phyloP scores from a whole-genome alignment of 106 monocot species.

The Agapanthus africanus region DNA sequence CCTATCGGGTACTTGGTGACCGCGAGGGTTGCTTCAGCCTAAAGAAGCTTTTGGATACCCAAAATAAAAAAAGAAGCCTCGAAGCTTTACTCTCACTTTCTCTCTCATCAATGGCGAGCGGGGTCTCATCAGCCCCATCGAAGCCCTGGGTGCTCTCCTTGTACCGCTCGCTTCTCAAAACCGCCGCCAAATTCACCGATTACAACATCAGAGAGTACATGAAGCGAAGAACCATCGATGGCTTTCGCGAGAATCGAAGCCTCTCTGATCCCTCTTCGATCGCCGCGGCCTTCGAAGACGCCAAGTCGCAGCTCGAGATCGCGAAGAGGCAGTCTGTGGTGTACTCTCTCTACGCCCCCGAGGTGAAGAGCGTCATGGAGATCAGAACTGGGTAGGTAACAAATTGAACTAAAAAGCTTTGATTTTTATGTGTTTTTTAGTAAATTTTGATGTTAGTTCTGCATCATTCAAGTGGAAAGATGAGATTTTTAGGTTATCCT shows the following conservation, averaged over 20 bases:
- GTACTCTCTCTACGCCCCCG: slow-evolving; percentile 74
- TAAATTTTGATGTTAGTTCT: too few relatives aligned
- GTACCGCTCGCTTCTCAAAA: slow-evolving; percentile 67
- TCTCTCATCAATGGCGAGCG: slow-evolving; percentile 9
- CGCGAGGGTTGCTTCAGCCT: too few relatives aligned
- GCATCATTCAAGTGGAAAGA: too few relatives aligned
- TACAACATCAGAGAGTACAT: slow-evolving; percentile 91
- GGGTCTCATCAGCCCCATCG: too few relatives aligned
- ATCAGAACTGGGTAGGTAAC: slow-evolving; percentile 19
- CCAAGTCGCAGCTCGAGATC: slow-evolving; percentile 69
- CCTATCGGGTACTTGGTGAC: too few relatives aligned
- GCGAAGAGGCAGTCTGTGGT: slow-evolving; percentile 63
- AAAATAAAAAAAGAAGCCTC: too few relatives aligned
- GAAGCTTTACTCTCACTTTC: too few relatives aligned
- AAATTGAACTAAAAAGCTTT: too few relatives aligned
- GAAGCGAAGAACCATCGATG: slow-evolving; percentile 44
- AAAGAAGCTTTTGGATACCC: too few relatives aligned
- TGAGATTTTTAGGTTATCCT: too few relatives aligned
- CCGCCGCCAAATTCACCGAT: slow-evolving; percentile 59
- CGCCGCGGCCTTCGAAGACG: slow-evolving; percentile 42
- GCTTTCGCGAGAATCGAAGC: slow-evolving; percentile 47
- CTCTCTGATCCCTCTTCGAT: slow-evolving; percentile 47
- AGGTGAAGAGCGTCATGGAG: slow-evolving; percentile 90
- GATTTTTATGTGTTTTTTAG: too few relatives aligned
- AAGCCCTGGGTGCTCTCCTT: slow-evolving; percentile 43